Percentiles rank a stretch among this genome's conserved stretches.
These are phyloP conservation scores for Rhizodiscina lignyota DNA, from an alignment of 495 filamentous ascomycete genomes.

Conservation along the genomic window DNA sequence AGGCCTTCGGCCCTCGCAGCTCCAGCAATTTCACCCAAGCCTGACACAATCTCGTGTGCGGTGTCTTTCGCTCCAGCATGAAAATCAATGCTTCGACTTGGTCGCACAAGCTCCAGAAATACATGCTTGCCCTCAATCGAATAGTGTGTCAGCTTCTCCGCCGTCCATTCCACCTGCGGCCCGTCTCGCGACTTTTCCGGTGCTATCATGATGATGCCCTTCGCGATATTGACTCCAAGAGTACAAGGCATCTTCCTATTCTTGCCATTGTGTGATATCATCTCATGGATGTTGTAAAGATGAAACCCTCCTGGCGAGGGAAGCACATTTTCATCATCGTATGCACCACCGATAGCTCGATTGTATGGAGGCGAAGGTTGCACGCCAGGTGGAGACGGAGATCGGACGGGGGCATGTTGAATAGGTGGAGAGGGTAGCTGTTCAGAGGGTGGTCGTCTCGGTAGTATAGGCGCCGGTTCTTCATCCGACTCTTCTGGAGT, in stretches of 20 bases:
- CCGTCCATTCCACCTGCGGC: constrained; percentile 78
- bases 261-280: constrained; percentile 85
- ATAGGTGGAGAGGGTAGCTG: constrained; percentile 25
- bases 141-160: constrained; percentile 85
- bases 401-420: constrained; percentile 33
- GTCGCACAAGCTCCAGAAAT: constrained; percentile 80
- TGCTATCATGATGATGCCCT: constrained; percentile 77
- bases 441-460: constrained; percentile 50
- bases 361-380: constrained; percentile 39
- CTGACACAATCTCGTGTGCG: constrained; percentile 76
- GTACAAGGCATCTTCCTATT: constrained; percentile 96
- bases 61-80: constrained; percentile 96
- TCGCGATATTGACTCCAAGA: constrained; percentile 72
- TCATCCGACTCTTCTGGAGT: constrained; percentile 46
- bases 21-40: constrained; percentile 78
- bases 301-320: constrained; percentile 64
- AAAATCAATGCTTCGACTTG: constrained; percentile 87
- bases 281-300: constrained; percentile 92
- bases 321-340: constrained; percentile 4
- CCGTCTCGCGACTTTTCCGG: constrained; percentile 69
- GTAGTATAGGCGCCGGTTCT: constrained; percentile 48
- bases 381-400: constrained; percentile 22
- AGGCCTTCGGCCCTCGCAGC: constrained; percentile 70
- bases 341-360: constrained; percentile 27
- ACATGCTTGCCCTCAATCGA: constrained; percentile 97